phyloP scores from a whole-genome alignment of 2,329 filamentous ascomycete species.

The Colletotrichum eremochloae region DNA sequence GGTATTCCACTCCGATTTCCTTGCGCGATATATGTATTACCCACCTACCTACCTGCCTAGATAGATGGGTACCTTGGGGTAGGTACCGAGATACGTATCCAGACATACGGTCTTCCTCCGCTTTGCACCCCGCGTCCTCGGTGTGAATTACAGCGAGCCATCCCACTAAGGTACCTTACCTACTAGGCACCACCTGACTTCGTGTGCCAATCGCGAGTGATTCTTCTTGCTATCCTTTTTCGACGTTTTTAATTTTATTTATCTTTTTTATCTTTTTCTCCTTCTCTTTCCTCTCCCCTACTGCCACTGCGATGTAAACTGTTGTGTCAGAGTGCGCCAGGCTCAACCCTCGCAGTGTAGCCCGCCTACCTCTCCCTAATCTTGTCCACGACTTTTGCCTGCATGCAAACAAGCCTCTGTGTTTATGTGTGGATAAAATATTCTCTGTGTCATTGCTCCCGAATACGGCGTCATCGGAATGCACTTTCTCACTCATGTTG shows the following conservation, averaged over 20 bases:
- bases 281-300: neutral
- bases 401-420: neutral
- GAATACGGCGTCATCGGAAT: too few relatives aligned
- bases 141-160: slow-evolving; percentile 49
- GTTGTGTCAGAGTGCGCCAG: neutral
- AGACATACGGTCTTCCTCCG: neutral
- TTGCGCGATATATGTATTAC: neutral
- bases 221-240: neutral
- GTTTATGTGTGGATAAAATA: neutral
- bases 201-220: neutral
- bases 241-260: too few relatives aligned
- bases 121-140: slow-evolving; percentile 45
- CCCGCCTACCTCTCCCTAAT: neutral
- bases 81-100: neutral
- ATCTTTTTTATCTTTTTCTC: too few relatives aligned
- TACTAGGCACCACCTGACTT: neutral
- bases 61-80: too few relatives aligned
- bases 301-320: neutral
- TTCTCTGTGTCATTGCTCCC: neutral
- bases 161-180: neutral
- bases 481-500: neutral
- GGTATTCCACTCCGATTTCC: neutral
- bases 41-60: too few relatives aligned
- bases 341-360: neutral
- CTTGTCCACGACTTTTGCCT: neutral